These are phyloP conservation scores for Powellomyces hirtus DNA, from an alignment of 192 early-diverging fungal genomes.

Conservation along the genomic window DNA sequence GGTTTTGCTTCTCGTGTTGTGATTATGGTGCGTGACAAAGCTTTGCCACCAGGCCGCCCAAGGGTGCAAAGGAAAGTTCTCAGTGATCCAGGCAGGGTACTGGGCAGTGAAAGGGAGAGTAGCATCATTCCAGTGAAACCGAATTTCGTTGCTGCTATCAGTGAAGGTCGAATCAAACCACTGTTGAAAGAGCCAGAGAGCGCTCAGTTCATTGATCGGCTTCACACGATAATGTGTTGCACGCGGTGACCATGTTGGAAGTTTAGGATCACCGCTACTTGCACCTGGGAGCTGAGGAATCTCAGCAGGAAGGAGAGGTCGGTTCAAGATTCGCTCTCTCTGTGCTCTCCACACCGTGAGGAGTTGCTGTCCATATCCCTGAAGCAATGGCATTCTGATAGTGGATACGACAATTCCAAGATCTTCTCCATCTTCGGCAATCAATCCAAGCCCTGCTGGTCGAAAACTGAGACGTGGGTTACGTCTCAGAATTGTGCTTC, in stretches of 20 bases:
- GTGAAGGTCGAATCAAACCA: conserved; percentile 20
- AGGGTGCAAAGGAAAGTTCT: neutral
- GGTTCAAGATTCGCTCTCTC: neutral
- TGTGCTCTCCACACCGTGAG: conserved; percentile 12
- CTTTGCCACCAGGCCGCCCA: too few relatives aligned
- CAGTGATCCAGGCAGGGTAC: neutral
- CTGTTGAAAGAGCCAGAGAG: conserved; percentile 18
- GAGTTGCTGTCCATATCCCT: conserved; percentile 2
- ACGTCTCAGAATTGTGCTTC: too few relatives aligned
- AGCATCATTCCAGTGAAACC: conserved; percentile 6
- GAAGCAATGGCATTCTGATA: neutral
- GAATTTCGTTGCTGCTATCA: neutral
- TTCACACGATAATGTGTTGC: too few relatives aligned
- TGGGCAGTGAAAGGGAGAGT: neutral
- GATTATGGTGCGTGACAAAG: too few relatives aligned
- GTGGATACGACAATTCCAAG: neutral
- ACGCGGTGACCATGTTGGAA: too few relatives aligned
- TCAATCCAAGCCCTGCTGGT: neutral
- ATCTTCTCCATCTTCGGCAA: neutral
- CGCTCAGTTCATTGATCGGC: neutral
- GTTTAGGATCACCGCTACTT: neutral
- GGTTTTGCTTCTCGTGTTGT: too few relatives aligned
- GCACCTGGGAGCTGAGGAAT: neutral
- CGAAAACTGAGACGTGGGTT: neutral
- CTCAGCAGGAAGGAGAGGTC: neutral